Percentiles rank a stretch among this genome's conserved stretches.
phyloP scores from a whole-genome alignment of 306 rosid species.

The Castanopsis chinensis region DNA sequence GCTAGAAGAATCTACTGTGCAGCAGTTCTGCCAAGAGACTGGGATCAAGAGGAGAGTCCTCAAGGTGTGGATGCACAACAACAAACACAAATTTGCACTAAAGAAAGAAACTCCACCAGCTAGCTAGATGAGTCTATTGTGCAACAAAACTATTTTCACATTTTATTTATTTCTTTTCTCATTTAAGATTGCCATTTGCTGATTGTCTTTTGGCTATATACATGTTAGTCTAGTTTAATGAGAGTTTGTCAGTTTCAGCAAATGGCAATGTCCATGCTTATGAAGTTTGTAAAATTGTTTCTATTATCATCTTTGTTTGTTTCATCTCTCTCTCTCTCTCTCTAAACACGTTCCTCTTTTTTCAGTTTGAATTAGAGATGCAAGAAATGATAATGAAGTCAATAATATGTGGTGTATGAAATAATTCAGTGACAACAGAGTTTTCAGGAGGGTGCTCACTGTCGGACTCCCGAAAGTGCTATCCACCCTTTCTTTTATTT shows the following conservation, averaged over 20 bases:
- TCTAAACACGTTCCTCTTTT: neutral
- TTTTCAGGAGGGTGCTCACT: no score
- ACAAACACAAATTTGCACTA: slow-evolving; percentile 45
- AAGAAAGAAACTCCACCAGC: slow-evolving; percentile 15
- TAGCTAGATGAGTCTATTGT: neutral
- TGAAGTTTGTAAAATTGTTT: neutral
- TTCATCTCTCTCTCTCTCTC: neutral
- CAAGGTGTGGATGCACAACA: slow-evolving; percentile 74
- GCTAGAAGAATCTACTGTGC: slow-evolving; percentile 43
- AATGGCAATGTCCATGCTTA: neutral
- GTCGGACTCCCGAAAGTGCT: no score
- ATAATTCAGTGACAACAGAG: neutral
- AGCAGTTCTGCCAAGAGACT: slow-evolving; percentile 48
- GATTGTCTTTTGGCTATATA: neutral
- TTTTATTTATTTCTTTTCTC: neutral
- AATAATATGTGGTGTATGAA: neutral
- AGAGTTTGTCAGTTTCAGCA: neutral
- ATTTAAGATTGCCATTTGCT: neutral
- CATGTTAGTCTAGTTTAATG: neutral
- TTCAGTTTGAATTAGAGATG: neutral
- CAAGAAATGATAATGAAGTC: neutral
- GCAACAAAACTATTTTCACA: no score
- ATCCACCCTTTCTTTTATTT: neutral
- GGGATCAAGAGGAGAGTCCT: slow-evolving; percentile 59
- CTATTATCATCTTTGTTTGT: neutral